Base-by-base conservation (phyloP, 2,329 filamentous ascomycete genomes). In the Metarhizium anisopliae region DNA sequence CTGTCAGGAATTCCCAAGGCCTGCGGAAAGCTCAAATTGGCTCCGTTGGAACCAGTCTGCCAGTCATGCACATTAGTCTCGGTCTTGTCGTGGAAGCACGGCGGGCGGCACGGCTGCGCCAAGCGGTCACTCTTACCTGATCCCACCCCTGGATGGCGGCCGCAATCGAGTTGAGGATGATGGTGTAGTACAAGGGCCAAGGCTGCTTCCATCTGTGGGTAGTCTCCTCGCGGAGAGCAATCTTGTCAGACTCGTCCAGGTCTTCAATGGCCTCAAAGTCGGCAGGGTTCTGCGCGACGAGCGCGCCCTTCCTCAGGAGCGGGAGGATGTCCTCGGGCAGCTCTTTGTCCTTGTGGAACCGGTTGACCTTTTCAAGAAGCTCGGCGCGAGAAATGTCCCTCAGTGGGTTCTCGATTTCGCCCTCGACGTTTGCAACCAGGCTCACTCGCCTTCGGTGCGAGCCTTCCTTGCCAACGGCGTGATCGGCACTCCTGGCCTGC, bases 191-290 rank as follows among this genome's bases (percentile, higher is more conserved):
- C 1, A 81, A 66, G 47, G 70, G 62, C 67, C 68, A 74, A 4
- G 81, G 76, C 2, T 78, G 77, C 58, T 74, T 73, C 76, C 81
- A 85, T 56, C 81, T 82, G 67, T 85, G 80, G 74, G 83, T 58
- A 72, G 81, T 60, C 75, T 83, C 61, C 66, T 73, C 66, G 8
- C 59, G 54, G 25, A 60, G 78, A 77, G 50, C 55, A 2, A 68
- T 63, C 49, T 81, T 74, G 43, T 73, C 71, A 1, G 64, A 61
- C 0, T 66, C 66, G 2, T 59, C 53, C 1, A 74, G 62, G 14
- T 67, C 63, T 0, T 65, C 49, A 11, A 70, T 52, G 2, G 54
- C 56, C 42, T 64, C 60, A 49, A 71, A 69, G 51, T 0, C 60
- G 78, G 74, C 56, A 1, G 58, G 59, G 45, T 69, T 64, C 6